These are phyloP conservation scores for Strobilomyces dryophilus DNA, from an alignment of 768 basidiomycete species.

Conservation along the genomic window DNA sequence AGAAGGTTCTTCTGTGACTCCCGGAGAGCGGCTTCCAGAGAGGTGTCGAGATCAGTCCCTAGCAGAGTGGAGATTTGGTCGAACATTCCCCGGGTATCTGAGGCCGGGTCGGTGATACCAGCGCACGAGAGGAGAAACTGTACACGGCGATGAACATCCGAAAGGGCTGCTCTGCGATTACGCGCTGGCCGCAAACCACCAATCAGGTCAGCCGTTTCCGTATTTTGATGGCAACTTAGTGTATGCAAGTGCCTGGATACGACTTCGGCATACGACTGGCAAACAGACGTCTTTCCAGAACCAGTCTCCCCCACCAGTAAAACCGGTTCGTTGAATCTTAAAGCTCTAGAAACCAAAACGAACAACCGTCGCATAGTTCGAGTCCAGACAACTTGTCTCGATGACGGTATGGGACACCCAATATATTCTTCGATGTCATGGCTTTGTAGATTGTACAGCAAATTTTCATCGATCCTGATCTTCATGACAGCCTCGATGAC, in stretches of 20 bases:
- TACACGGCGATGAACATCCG: conserved; percentile 46
- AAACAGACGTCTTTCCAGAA: conserved; percentile 95
- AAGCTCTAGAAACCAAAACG: conserved; percentile 75
- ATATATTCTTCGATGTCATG: conserved; percentile 46
- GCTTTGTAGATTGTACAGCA: conserved; percentile 59
- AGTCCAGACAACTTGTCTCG: conserved; percentile 79
- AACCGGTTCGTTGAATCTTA: conserved; percentile 90
- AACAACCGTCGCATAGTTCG: conserved; percentile 89
- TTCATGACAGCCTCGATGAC: conserved; percentile 89
- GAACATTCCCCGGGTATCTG: conserved; percentile 26
- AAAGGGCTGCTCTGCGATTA: conserved; percentile 57
- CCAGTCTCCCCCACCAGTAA: conserved; percentile 97
- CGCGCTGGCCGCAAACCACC: conserved; percentile 89
- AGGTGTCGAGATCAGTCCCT: conserved; percentile 28
- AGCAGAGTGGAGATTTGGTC: conserved; percentile 20
- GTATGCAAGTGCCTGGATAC: conserved; percentile 56
- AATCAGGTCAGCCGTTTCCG: conserved; percentile 95
- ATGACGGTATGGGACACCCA: conserved; percentile 48
- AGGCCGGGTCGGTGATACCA: conserved; percentile 30
- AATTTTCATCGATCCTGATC: conserved; percentile 70
- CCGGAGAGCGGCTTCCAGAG: conserved; percentile 33
- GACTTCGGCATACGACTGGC: conserved; percentile 79
- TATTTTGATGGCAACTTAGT: conserved; percentile 97
- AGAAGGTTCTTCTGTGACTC: conserved; percentile 43
- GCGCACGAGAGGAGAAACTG: conserved; percentile 37